Evolutionary conservation across 129 eudicot species (phyloP).

Genomic region (Saposhnikovia divaricata): DNA sequence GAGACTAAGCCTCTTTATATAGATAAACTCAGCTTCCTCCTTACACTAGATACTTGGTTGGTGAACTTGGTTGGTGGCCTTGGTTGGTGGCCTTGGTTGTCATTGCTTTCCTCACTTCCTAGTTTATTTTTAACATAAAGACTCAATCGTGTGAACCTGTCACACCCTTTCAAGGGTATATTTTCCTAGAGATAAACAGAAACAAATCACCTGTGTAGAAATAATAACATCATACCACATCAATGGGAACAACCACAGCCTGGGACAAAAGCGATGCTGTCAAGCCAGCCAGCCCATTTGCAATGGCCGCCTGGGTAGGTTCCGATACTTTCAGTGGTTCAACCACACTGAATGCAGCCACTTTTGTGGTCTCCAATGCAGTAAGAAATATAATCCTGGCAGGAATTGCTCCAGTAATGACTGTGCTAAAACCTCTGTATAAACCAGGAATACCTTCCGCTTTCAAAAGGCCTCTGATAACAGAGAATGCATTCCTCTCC

Average conservation of each 20-base stretch:
- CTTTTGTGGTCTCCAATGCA: constrained; percentile 90
- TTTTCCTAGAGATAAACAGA: not conserved
- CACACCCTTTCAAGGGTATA: not conserved
- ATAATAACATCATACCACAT: constrained; percentile 61
- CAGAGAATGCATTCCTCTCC: constrained; percentile 72
- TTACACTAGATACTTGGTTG: too few species aligned
- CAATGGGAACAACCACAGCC: constrained; percentile 85
- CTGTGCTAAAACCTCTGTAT: constrained; percentile 92
- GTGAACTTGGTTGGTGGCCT: too few species aligned
- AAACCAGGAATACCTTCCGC: constrained; percentile 91
- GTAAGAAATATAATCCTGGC: constrained; percentile 84
- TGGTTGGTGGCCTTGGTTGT: too few species aligned
- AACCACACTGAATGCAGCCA: constrained; percentile 65
- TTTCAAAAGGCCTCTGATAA: constrained; percentile 59
- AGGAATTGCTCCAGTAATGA: constrained; percentile 84
- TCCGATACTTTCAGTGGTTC: constrained; percentile 79
- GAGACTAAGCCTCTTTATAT: too few species aligned
- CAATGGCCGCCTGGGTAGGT: constrained; percentile 89
- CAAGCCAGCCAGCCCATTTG: constrained; percentile 95
- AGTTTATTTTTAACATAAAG: too few species aligned
- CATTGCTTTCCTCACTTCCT: too few species aligned
- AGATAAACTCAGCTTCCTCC: too few species aligned
- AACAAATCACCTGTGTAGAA: not conserved
- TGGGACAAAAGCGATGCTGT: constrained; percentile 72
- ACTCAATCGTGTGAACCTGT: not conserved